These are phyloP conservation scores for Zoysia matrella DNA, from an alignment of 202 grass and related monocot genomes.

Conservation along the genomic window DNA sequence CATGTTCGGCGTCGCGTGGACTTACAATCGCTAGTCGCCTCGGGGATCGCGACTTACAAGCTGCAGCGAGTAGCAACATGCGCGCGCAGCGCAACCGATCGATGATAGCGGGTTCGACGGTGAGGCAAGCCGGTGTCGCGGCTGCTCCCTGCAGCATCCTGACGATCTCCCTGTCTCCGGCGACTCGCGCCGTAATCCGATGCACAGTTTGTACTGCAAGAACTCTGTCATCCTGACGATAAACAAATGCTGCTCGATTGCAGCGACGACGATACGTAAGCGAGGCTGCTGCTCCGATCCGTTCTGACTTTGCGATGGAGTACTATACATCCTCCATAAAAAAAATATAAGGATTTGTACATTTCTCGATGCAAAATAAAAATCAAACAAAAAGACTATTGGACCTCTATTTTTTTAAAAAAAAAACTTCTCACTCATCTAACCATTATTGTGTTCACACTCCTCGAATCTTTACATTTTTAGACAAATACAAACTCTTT, in stretches of 20 bases:
- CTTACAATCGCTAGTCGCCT: neutral
- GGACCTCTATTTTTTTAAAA: no score
- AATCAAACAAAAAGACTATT: no score
- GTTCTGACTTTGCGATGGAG: no score
- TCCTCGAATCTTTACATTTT: no score
- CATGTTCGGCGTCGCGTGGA: neutral
- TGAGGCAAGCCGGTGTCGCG: slow-evolving; percentile 6
- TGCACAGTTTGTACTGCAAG: neutral
- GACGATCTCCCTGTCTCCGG: slow-evolving; percentile 30
- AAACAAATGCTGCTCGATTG: neutral
- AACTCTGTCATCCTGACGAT: slow-evolving; percentile 21
- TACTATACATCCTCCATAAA: no score
- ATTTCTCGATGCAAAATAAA: no score
- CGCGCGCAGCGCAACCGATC: neutral
- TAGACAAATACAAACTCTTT: no score
- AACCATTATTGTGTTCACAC: no score
- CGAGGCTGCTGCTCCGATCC: no score
- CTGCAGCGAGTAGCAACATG: slow-evolving; percentile 14
- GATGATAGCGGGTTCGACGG: neutral
- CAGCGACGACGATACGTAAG: no score
- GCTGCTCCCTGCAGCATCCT: slow-evolving; percentile 21
- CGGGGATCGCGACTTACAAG: slow-evolving; percentile 11
- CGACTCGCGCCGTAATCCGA: slow-evolving; percentile 38
- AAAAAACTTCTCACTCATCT: no score
- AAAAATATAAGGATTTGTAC: no score